Evolutionary conservation across 1,139 yeast genomes (phyloP).

Genomic region (Candida sp.): DNA sequence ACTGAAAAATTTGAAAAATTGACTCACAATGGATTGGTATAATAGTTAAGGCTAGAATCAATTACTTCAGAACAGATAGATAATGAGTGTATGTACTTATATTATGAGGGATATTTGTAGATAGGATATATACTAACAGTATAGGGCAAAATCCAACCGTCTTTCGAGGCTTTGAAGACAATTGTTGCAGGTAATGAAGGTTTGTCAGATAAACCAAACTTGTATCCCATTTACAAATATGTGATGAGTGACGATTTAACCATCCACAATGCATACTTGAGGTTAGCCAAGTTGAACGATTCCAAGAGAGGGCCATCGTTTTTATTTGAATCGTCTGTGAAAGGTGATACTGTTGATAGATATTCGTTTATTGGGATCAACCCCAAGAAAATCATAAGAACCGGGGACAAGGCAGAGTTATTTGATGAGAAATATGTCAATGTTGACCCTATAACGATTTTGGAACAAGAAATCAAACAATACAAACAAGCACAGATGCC

Average conservation of each 20-base stretch:
- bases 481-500: constrained; percentile 72
- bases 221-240: constrained; percentile 78
- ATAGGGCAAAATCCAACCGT: constrained; percentile 55
- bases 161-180: constrained; percentile 45
- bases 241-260: constrained; percentile 77
- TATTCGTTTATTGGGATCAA: constrained; percentile 87
- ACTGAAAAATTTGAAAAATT: not conserved
- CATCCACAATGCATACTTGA: constrained; percentile 87
- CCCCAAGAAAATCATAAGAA: constrained; percentile 77
- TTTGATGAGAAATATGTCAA: constrained; percentile 33
- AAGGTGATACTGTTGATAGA: constrained; percentile 86
- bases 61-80: no score
- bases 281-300: constrained; percentile 71
- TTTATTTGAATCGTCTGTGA: constrained; percentile 81
- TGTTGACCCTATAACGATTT: constrained; percentile 73
- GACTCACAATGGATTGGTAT: not conserved
- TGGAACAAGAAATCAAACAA: constrained; percentile 68
- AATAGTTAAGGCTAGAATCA: no score
- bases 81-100: no score
- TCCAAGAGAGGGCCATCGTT: constrained; percentile 64
- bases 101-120: no score
- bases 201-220: constrained; percentile 39
- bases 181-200: constrained; percentile 35
- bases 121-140: constrained; percentile 4
- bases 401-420: constrained; percentile 52